These are phyloP conservation scores for Brassica hybrid DNA, from an alignment of 441 rosid genomes.

Conservation along the genomic window DNA sequence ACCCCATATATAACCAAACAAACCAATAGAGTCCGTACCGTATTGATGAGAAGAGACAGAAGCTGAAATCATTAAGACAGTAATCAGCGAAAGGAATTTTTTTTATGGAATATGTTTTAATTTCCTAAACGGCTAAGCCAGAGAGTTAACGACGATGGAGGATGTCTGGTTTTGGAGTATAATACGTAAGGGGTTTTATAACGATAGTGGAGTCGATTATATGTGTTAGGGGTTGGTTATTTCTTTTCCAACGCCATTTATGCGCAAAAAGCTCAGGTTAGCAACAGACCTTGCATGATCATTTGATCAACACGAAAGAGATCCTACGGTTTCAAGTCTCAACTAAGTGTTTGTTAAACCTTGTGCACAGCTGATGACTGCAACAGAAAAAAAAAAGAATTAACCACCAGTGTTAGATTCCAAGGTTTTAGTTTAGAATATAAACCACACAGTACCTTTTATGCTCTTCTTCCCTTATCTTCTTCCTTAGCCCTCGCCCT, in stretches of 20 bases:
- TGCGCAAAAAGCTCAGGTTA: neutral
- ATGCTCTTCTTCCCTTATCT: no score
- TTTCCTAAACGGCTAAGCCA: neutral
- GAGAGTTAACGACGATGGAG: neutral
- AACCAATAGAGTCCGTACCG: neutral
- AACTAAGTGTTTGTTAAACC: no score
- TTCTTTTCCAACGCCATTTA: neutral
- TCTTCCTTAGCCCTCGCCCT: no score
- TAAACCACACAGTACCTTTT: no score
- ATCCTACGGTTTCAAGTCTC: no score
- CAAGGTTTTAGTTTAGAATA: no score
- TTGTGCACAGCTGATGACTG: no score
- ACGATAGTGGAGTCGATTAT: neutral
- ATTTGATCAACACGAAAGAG: no score
- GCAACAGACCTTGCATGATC: neutral
- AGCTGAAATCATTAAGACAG: neutral
- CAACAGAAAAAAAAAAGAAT: no score
- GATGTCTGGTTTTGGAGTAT: neutral
- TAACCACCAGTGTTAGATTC: no score
- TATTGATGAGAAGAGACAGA: neutral
- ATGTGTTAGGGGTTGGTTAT: no score
- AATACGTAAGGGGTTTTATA: neutral
- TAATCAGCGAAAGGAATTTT: neutral
- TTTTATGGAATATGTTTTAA: neutral
- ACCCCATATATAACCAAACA: neutral